Evolutionary conservation across 257 asterid species (phyloP).

Genomic region (Solanum corneliomulleri): DNA sequence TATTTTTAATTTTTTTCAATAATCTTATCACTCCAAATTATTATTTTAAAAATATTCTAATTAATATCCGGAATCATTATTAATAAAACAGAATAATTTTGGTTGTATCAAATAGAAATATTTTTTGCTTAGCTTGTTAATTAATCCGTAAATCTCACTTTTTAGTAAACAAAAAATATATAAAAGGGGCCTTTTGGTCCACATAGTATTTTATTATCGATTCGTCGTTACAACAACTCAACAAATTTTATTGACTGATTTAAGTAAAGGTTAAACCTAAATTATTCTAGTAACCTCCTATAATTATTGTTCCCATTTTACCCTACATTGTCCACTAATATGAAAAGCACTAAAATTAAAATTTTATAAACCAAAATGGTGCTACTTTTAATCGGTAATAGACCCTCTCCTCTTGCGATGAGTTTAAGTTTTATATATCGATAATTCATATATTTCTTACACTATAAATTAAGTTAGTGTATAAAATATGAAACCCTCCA

Average conservation of each 20-base stretch:
- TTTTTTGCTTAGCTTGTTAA: background rate
- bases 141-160: background rate
- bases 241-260: conserved; percentile 19
- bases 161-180: background rate
- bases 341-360: background rate
- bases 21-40: background rate
- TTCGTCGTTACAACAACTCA: conserved; percentile 17
- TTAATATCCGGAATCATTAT: background rate
- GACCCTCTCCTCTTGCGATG: background rate
- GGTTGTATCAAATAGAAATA: background rate
- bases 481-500: background rate
- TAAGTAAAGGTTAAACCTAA: conserved; percentile 15
- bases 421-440: background rate
- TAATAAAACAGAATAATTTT: background rate
- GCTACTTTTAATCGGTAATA: background rate
- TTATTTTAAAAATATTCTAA: background rate
- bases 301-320: background rate
- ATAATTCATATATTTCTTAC: background rate
- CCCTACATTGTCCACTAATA: background rate
- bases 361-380: background rate
- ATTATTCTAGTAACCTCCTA: conserved; percentile 11
- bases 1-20: background rate
- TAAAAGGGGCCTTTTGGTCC: background rate
- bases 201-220: background rate
- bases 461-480: background rate